These are phyloP conservation scores for Yarrowia galli DNA, from an alignment of 1,139 yeast genomes.

Conservation along the genomic window DNA sequence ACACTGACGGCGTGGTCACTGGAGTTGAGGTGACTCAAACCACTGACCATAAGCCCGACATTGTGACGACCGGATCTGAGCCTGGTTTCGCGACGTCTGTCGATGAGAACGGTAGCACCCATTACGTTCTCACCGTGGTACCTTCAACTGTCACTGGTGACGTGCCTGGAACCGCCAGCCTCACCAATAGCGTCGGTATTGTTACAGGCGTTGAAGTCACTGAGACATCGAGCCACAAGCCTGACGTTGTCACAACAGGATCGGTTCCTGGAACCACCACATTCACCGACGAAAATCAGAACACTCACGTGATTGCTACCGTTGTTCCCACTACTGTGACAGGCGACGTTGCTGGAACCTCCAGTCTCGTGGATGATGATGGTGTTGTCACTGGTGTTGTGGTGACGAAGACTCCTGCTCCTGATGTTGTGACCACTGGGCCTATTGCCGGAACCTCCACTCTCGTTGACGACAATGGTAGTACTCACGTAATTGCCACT, in stretches of 20 bases:
- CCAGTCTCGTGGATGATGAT: neutral
- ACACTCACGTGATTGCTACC: neutral
- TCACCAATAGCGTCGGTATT: neutral
- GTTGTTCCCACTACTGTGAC: neutral
- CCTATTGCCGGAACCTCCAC: neutral
- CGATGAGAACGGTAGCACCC: neutral
- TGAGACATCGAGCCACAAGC: neutral
- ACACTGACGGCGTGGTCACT: slow-evolving; percentile 1
- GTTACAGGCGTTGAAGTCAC: slow-evolving; percentile 7
- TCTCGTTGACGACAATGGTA: neutral
- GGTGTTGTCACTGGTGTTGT: neutral
- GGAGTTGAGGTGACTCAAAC: neutral
- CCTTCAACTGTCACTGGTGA: slow-evolving; percentile 1
- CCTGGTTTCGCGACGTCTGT: neutral
- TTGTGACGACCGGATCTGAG: neutral
- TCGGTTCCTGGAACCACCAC: neutral
- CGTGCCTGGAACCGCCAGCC: neutral
- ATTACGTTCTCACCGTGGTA: neutral
- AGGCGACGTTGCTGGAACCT: neutral
- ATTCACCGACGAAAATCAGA: neutral
- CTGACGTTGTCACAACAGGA: neutral
- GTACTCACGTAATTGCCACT: neutral
- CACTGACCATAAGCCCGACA: neutral
- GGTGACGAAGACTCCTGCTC: neutral
- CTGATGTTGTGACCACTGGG: neutral